phyloP scores from a whole-genome alignment of 768 basidiomycete species.

The Lactarius sp. region DNA sequence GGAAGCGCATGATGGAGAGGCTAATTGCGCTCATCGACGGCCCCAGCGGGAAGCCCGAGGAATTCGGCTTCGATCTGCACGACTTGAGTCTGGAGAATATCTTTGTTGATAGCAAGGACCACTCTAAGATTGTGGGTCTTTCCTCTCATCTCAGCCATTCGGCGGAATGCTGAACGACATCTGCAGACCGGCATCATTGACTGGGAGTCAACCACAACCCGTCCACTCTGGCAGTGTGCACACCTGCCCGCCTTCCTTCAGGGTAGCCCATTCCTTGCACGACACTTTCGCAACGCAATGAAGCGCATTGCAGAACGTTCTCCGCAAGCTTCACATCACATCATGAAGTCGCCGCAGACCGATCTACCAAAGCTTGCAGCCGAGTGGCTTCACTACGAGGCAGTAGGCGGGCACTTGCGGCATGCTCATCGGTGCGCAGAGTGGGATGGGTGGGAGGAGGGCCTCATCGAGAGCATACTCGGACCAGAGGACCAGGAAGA shows the following conservation, averaged over 20 bases:
- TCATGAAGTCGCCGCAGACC: conserved; percentile 25
- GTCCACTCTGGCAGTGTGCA: conserved; percentile 81
- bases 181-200: conserved; percentile 79
- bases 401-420: conserved; percentile 57
- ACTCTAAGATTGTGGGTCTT: conserved; percentile 62
- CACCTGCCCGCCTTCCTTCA: conserved; percentile 78
- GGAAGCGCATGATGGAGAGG: conserved; percentile 62
- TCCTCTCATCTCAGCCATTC: background rate
- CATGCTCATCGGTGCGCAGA: conserved; percentile 77
- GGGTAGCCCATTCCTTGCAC: conserved; percentile 67
- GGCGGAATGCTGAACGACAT: conserved; percentile 8
- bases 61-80: conserved; percentile 80
- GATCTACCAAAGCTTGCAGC: conserved; percentile 45
- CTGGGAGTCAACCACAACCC: conserved; percentile 87
- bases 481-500: conserved; percentile 67
- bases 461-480: conserved; percentile 67
- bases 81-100: conserved; percentile 83
- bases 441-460: conserved; percentile 93
- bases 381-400: conserved; percentile 75
- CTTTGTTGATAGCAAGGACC: conserved; percentile 69
- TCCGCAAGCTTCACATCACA: conserved; percentile 25
- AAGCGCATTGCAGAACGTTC: conserved; percentile 39
- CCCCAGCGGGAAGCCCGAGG: conserved; percentile 40
- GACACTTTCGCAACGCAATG: conserved; percentile 64
- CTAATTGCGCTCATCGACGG: conserved; percentile 37